Evolutionary conservation across 176 grass and related monocot genomes (phyloP), one percentile per base, ranked within the genome.

Genomic region (Leersia perrieri): DNA sequence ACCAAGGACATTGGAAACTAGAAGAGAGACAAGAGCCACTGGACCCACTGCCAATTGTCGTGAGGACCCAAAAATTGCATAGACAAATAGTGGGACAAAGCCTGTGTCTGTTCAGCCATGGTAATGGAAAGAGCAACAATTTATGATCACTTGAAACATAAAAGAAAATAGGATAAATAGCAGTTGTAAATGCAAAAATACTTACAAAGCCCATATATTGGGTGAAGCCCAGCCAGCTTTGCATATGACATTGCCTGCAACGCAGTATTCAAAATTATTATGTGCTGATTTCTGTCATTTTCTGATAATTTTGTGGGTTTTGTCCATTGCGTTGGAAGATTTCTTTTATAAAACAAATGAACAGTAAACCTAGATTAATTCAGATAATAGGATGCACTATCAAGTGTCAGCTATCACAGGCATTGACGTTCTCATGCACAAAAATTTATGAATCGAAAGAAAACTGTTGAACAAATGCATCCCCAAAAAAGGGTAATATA

Each of bases 191-290:
- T 75, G 60, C 4, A 39, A 15, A 68, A 74, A 58, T 77, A 90
- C 88, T 90, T 89, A 98, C 92, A 98, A n/a, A 98, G 86, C 70
- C 95, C 95, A 71, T 98, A 98, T 80, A 98, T 94, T 33, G 95
- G 95, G 76, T 94, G 90, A 89, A 98, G 95, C 18, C 95, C 91
- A 22, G 95, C 90, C 75, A 98, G 81, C 78, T 98, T 98, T 63
- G 95, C 92, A 33, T 94, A 94, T 64, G 95, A 98, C 95, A 98
- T 98, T 27, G 88, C 83, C 95, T 98, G 75, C 29, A 89, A 53
- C 47, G 41, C 7, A 79, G 60, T 49, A 60, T 35, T 80, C 40
- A 11, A 41, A 33, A 68, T 63, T 65, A 39, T 69, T 69, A 81
- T 66, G 55, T 16, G 80, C 9, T 53, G 38, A 53, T 73, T 65